Conservation (phyloP, 2,329 filamentous ascomycete genomes). For the Orbilia javanica region DNA sequence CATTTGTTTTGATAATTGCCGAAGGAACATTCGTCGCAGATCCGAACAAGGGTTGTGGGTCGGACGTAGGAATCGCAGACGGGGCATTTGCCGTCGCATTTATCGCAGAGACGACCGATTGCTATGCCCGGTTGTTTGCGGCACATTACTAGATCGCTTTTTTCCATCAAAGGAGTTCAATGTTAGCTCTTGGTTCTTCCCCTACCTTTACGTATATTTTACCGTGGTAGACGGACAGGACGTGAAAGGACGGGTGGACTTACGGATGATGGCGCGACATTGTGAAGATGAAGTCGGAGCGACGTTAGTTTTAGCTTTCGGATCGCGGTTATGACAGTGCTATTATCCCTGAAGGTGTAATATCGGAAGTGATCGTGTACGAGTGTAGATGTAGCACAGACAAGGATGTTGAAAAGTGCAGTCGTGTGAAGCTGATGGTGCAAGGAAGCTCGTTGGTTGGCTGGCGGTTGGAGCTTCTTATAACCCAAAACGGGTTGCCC, state of each 20-base stretch:
- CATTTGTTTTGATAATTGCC: conserved; percentile 99
- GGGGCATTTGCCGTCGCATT: conserved; percentile 99
- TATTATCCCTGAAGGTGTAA: not conserved
- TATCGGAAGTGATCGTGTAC: not conserved
- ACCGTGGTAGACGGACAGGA: conserved; percentile 2
- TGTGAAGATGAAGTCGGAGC: conserved; percentile 61
- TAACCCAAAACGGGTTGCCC: conserved; percentile 13
- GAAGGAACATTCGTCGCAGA: conserved; percentile 99
- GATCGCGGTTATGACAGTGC: not conserved
- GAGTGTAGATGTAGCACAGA: not conserved
- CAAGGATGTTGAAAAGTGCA: not conserved
- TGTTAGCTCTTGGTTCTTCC: conserved; percentile 2
- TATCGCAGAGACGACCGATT: conserved; percentile 98
- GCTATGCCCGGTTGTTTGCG: conserved; percentile 93
- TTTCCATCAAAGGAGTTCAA: no score
- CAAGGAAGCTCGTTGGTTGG: not conserved
- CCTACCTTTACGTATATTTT: not conserved
- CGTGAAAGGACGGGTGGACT: conserved; percentile 64
- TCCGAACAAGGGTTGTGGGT: conserved; percentile 94
- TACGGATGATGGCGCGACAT: conserved; percentile 97
- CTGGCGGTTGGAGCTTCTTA: conserved; percentile 34
- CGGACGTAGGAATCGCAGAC: conserved; percentile 99
- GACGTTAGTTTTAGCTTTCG: not conserved
- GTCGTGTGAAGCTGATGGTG: conserved; percentile 1
- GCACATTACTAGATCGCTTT: conserved; percentile 52